phyloP scores from a whole-genome alignment of 2,329 filamentous ascomycete genomes.

The Albifimbria verrucaria region DNA sequence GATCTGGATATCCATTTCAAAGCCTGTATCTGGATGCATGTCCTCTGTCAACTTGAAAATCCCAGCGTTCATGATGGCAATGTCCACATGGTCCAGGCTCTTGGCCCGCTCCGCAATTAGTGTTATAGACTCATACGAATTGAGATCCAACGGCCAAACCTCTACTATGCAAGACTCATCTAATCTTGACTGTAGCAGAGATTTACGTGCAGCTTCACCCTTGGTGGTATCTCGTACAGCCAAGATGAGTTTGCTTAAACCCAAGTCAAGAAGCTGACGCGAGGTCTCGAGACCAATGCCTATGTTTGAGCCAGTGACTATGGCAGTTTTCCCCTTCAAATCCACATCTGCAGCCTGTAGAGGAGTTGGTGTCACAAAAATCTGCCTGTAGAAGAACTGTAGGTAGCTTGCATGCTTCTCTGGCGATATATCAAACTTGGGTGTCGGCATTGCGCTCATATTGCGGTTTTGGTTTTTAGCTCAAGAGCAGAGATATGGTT shows the following conservation, averaged over 20 bases:
- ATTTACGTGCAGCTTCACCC: conserved; percentile 33
- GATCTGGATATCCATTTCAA: background rate
- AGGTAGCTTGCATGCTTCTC: background rate
- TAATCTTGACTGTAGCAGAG: conserved; percentile 19
- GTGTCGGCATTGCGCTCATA: background rate
- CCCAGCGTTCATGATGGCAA: background rate
- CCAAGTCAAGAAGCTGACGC: conserved; percentile 33
- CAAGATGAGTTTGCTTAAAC: conserved; percentile 35
- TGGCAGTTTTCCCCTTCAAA: conserved; percentile 31
- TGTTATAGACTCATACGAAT: background rate
- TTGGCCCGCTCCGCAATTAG: background rate
- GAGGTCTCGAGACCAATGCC: conserved; percentile 42
- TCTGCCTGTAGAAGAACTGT: conserved; percentile 1
- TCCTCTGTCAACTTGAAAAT: background rate
- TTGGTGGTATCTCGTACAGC: conserved; percentile 35
- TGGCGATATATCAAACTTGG: background rate
- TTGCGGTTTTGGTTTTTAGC: no score
- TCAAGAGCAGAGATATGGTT: background rate
- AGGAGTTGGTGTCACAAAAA: background rate
- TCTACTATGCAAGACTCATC: conserved; percentile 29
- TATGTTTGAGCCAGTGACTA: conserved; percentile 43
- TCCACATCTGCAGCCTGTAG: background rate
- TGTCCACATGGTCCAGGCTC: background rate
- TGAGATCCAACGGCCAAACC: background rate
- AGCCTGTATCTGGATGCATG: background rate